Conservation (phyloP, 345 rosid genomes). For the Conringia planisiliqua region DNA sequence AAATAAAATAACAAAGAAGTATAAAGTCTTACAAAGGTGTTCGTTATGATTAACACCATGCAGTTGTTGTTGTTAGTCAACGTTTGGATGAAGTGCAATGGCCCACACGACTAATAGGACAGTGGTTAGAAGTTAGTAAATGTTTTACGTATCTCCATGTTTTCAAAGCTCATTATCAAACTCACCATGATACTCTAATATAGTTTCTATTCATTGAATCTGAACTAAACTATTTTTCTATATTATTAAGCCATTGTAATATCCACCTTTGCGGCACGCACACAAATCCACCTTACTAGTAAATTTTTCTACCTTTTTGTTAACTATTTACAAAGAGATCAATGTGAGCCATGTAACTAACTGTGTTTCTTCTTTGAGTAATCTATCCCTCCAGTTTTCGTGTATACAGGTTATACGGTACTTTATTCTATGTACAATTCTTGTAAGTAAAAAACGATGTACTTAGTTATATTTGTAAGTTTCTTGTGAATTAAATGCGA, state of each 20-base stretch:
- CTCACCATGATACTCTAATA: not conserved
- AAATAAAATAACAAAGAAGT: not conserved
- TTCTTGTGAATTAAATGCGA: not conserved
- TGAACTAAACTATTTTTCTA: not conserved
- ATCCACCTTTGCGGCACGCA: not conserved
- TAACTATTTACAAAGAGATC: not conserved
- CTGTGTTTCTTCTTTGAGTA: not conserved
- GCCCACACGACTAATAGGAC: constrained; percentile 20
- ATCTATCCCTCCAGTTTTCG: not conserved
- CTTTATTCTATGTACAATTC: not conserved
- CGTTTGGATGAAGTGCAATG: constrained; percentile 8
- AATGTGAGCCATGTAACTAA: not conserved
- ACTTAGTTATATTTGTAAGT: not conserved
- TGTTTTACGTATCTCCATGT: not conserved
- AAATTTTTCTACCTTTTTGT: not conserved
- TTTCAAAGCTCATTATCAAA: constrained; percentile 10
- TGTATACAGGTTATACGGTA: too few relatives aligned
- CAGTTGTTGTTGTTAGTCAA: constrained; percentile 22
- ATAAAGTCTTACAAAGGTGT: not conserved
- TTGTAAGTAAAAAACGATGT: not conserved
- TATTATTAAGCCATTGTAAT: not conserved
- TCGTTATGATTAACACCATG: not conserved
- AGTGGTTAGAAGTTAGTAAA: constrained; percentile 17
- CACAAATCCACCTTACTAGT: not conserved
- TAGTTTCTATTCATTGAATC: not conserved